Base-by-base conservation (phyloP, 1,284 basidiomycete species). In the Mycosarcoma maydis region DNA sequence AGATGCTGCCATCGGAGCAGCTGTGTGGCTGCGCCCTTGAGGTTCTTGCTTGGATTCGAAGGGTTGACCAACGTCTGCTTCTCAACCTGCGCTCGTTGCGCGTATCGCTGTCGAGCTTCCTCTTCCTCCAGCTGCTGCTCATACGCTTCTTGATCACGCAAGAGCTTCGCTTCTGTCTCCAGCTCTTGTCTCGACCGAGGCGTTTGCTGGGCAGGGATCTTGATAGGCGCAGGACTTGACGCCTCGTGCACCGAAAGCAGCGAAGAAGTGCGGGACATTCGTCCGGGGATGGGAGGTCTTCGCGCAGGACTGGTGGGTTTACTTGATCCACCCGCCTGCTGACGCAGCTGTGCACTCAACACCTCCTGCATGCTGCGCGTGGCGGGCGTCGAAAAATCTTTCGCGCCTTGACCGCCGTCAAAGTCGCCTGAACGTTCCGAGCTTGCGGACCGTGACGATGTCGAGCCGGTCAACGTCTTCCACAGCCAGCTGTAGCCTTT, bases 1-100 rank as follows among this genome's bases (percentile, higher is more conserved):
- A 91, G 86, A 78, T 96, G 92, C 77, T 95, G 90, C 93, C 94
- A 81, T 36, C 78, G 69, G 19, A 78, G 65, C 16, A 80, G 48
- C 52, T 80, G 66, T 26, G 60, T 64, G 3, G 58, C 50, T 34
- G 33, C 44, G 33, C 54, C 58, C 30, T 55, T 44, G 23, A 71
- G 43, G 19, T 68, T 67, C 48, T 77, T 74, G 56, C 58, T 72
- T 6, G 76, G 76, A 30, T 80, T 80, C n/a, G 74, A 76, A 0
- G 77, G 78, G 40, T 80, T 80, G 37, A 80, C 76, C 1, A 80
- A 54, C 7, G 77, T 76, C 51, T 78, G 78, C 64, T 78, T 76
- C 52, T 76, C 73, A 24, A 76, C 72, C 39, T 77, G 72, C 3
- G 76, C 76, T 9, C 72, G 55, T 48, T 76, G 75, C 2, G 73